Evolutionary conservation across 202 grass and related monocot species (phyloP), one percentile per base, ranked within the genome.

Genomic region (Elaeis oleifera): DNA sequence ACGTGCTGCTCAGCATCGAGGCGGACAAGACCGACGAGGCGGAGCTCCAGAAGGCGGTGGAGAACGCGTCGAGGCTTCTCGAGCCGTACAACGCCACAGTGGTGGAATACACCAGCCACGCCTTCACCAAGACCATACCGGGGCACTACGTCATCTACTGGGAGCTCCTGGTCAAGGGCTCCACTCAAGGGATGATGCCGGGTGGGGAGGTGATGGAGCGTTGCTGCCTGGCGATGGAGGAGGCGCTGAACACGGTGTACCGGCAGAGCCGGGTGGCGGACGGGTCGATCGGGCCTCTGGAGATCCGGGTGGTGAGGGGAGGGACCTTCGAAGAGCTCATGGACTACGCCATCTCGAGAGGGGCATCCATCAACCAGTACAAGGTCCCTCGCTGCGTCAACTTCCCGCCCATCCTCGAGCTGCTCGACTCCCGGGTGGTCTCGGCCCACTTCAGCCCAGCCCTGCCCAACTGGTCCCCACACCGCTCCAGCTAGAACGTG

Each of bases 301-400:
- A 80, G 74, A 84, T 80, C 55, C 68, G 76, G n/a, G 53, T 76
- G n/a, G 79, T 79, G 18, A 23, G 48, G 32, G 0, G 60, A 7
- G 83, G 83, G 51, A 81, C 83, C 26, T 86, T 86, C 75, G 83
- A 86, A 59, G 78, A 82, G 66, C 74, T 86, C 59, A 86, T 86
- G 83, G 70, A 71, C 78, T 71, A 82, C 73, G 83, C 83, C 71
- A 82, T 86, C 55, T 82, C 74, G 0, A 24, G 78, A 0, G 83
- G 78, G 14, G 78, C 83, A 0, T 86, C 83, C 69, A 86, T 81
- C 67, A 78, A 82, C 70, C 83, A 86, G 75, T 86, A 86, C 83
- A 86, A 86, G 75, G 71, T 78, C 54, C 83, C 83, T 0, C 74
- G 75, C 36, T 86, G 83, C 78, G 79, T 86, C 5, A 62, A 58